These are phyloP conservation scores for Talaromyces funiculosus DNA, from an alignment of 2,329 filamentous ascomycete genomes.

Conservation along the genomic window DNA sequence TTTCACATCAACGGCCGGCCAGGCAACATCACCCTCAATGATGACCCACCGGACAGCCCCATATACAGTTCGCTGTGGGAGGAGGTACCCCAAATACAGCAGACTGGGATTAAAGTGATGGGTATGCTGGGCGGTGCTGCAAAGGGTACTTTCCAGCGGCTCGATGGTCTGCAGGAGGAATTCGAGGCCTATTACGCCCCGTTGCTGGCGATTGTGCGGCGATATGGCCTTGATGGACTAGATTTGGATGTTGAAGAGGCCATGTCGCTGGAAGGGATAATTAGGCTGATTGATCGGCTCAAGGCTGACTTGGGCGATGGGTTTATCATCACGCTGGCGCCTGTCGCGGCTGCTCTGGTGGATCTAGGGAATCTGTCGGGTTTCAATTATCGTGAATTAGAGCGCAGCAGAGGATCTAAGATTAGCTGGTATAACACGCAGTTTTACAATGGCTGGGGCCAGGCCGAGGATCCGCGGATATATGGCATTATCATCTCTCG, in stretches of 20 bases:
- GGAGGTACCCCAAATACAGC: slow-evolving; percentile 67
- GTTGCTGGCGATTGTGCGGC: slow-evolving; percentile 59
- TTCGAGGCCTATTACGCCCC: slow-evolving; percentile 73
- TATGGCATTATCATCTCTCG: slow-evolving; percentile 39
- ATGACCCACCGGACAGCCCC: slow-evolving; percentile 63
- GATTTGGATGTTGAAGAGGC: slow-evolving; percentile 77
- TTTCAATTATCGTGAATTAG: slow-evolving; percentile 72
- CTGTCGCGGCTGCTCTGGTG: slow-evolving; percentile 70
- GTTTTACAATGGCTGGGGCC: slow-evolving; percentile 89
- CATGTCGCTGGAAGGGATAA: slow-evolving; percentile 62
- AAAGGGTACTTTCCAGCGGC: slow-evolving; percentile 61
- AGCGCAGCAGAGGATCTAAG: slow-evolving; percentile 58
- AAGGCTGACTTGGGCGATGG: slow-evolving; percentile 44
- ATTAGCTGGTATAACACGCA: slow-evolving; percentile 87
- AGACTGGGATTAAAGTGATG: slow-evolving; percentile 69
- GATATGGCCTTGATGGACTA: slow-evolving; percentile 60
- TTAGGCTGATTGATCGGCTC: slow-evolving; percentile 62
- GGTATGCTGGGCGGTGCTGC: slow-evolving; percentile 86
- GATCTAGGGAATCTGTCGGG: slow-evolving; percentile 63
- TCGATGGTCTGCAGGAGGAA: slow-evolving; percentile 51
- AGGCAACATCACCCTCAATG: slow-evolving; percentile 68
- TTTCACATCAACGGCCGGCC: slow-evolving; percentile 72
- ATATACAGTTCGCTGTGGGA: slow-evolving; percentile 70
- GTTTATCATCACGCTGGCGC: slow-evolving; percentile 76
- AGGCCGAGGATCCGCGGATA: slow-evolving; percentile 47